Evolutionary conservation across 1,139 yeast species (phyloP).

Genomic region (Ogataea hybrid): DNA sequence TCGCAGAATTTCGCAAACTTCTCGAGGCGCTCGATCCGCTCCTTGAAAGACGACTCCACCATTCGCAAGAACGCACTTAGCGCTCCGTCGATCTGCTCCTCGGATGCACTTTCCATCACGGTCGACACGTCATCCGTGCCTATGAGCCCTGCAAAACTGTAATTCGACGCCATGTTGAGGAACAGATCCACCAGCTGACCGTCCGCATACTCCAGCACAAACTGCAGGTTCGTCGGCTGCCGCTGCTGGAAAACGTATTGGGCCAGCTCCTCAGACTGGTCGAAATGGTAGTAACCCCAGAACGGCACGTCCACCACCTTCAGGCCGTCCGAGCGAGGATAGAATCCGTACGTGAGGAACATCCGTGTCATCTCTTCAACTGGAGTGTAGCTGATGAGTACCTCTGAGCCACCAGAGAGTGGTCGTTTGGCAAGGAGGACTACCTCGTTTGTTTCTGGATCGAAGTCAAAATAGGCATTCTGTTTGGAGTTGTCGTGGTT

Average conservation of each 20-base stretch:
- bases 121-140: constrained; percentile 16
- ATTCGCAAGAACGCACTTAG: constrained; percentile 22
- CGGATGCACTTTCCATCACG: constrained; percentile 15
- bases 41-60: constrained; percentile 21
- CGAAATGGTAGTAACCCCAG: constrained; percentile 25
- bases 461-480: constrained; percentile 58
- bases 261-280: constrained; percentile 4
- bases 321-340: constrained; percentile 36
- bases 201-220: constrained; percentile 27
- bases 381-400: constrained; percentile 51
- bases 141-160: constrained; percentile 28
- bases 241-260: constrained; percentile 25
- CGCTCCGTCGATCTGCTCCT: constrained; percentile 24
- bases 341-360: constrained; percentile 57
- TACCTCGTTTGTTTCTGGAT: constrained; percentile 2
- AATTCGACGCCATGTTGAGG: constrained; percentile 31
- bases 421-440: neutral
- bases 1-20: constrained; percentile 12
- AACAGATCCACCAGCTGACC: constrained; percentile 18
- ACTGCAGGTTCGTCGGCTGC: constrained; percentile 35
- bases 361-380: constrained; percentile 47
- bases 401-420: constrained; percentile 28
- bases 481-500: constrained; percentile 47
- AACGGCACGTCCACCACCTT: constrained; percentile 30
- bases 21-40: constrained; percentile 9